Percentiles rank a stretch among this genome's conserved stretches.
Evolutionary conservation across 2,329 filamentous ascomycete genomes (phyloP).

Genomic region (Stagonosporopsis vannaccii): DNA sequence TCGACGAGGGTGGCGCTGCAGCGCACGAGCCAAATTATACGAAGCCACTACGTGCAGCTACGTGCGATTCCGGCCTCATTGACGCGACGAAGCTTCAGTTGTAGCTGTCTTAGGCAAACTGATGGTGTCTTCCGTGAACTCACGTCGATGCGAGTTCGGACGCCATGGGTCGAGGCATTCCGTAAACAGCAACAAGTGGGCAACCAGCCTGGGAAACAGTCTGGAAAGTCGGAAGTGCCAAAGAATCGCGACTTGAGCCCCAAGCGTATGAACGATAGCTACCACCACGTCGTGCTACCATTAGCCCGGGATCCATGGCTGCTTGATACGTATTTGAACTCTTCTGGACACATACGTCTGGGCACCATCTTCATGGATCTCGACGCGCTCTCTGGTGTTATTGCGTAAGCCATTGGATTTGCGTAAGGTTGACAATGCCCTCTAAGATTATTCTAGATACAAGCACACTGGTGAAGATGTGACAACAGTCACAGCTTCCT

Average conservation of each 20-base stretch:
- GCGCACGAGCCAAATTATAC: constrained; percentile 18
- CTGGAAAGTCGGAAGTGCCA: constrained; percentile 45
- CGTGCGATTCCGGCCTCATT: background rate
- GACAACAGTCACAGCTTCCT: constrained; percentile 69
- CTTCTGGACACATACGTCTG: constrained; percentile 74
- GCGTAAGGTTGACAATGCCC: constrained; percentile 46
- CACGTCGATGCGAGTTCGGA: constrained; percentile 57
- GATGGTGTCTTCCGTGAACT: constrained; percentile 69
- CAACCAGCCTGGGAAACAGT: constrained; percentile 38
- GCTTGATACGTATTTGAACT: constrained; percentile 79
- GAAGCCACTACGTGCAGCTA: constrained; percentile 12
- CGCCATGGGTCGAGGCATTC: constrained; percentile 74
- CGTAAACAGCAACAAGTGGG: constrained; percentile 57
- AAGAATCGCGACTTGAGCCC: constrained; percentile 65
- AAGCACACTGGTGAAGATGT: constrained; percentile 72
- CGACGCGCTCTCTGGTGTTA: constrained; percentile 77
- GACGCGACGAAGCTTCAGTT: constrained; percentile 32
- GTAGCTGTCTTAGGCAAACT: constrained; percentile 45
- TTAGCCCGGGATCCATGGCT: constrained; percentile 78
- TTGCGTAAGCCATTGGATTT: constrained; percentile 68
- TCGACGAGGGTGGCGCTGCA: constrained; percentile 29
- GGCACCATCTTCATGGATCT: constrained; percentile 82
- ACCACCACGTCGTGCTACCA: constrained; percentile 72
- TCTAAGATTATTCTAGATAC: constrained; percentile 54
- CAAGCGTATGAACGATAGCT: constrained; percentile 75